Evolutionary conservation across 2,329 filamentous ascomycete genomes (phyloP), one percentile per base, ranked within the genome.

Genomic region (Tolypocladium ophioglossoides): DNA sequence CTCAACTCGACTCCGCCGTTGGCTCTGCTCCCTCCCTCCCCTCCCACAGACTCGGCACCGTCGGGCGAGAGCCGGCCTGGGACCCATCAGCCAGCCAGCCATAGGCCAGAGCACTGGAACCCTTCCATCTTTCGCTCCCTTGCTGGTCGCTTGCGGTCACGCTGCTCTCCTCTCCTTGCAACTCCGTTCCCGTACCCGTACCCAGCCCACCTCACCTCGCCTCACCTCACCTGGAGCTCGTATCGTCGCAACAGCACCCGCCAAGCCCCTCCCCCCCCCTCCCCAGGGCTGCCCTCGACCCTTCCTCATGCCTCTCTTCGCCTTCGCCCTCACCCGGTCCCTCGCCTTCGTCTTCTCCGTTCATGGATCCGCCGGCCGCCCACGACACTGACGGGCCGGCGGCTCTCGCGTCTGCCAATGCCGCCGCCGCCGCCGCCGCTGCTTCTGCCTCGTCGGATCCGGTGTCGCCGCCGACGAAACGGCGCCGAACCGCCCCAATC

Each of bases 401-500:
- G 48, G 52, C 54, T 54, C 54, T 48, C 32, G 47, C 44, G 35
- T 34, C 52, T 32, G 53, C 53, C 51, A 35, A 44, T 40, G 27
- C 52, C 35, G 7, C n/a, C 2, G 20, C 20, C 39, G 16, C 14
- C 18, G 40, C 41, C 24, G 22, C 24, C 41, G 41, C 24, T 12
- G 9, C 40, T 34, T 20, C 50, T 52, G 35, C 57, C 52, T 47
- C 59, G 24, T 54, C 56, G 7, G 54, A 57, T 34, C 59, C 59
- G 14, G 37, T 53, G 40, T 59, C 60, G 16, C 58, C 63, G 32
- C 57, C 63, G 32, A 55, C 58, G n/a, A 71, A 70, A 54, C 66
- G 68, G 27, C 66, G 68, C 50, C 66, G 68, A 18, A 64, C 62
- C 2, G 62, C 64, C 20, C 55, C 64, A 24, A 53, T 58, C 38